Conservation (phyloP, 2,329 filamentous ascomycete genomes). For the Penicillium carneum region DNA sequence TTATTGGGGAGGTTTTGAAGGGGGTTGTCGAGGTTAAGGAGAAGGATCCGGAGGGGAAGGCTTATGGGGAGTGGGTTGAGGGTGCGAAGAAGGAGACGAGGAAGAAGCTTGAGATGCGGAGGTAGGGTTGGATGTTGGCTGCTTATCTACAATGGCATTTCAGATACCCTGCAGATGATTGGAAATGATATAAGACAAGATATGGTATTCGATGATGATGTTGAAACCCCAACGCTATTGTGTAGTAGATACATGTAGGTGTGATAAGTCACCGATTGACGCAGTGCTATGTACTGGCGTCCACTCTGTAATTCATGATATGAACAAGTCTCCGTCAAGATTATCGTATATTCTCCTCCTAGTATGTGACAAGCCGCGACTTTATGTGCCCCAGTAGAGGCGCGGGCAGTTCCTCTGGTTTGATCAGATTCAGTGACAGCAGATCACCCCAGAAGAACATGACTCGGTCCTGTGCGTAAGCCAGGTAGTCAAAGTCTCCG, state of each 20-base stretch:
- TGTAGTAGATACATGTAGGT: slow-evolving; percentile 19
- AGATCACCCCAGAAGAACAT: slow-evolving; percentile 96
- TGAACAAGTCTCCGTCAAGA: slow-evolving; percentile 8
- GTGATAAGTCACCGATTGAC: slow-evolving; percentile 19
- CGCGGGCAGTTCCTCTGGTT: slow-evolving; percentile 76
- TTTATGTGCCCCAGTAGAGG: slow-evolving; percentile 71
- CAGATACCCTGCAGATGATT: slow-evolving; percentile 29
- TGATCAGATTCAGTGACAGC: slow-evolving; percentile 76
- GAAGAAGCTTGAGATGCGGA: slow-evolving; percentile 49
- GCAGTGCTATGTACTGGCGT: slow-evolving; percentile 29
- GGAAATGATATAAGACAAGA: slow-evolving; percentile 10
- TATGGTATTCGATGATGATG: slow-evolving; percentile 22
- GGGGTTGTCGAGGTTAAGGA: slow-evolving; percentile 78
- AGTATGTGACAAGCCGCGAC: slow-evolving; percentile 67
- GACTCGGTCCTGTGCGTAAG: slow-evolving; percentile 87
- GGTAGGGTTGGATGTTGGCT: slow-evolving; percentile 14
- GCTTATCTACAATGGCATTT: slow-evolving; percentile 18
- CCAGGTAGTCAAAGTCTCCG: slow-evolving; percentile 90
- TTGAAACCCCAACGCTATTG: slow-evolving; percentile 22
- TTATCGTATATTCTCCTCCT: slow-evolving; percentile 23
- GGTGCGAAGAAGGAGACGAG: slow-evolving; percentile 61
- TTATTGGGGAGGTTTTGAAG: slow-evolving; percentile 88
- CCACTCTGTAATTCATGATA: slow-evolving; percentile 27
- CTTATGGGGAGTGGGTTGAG: slow-evolving; percentile 82
- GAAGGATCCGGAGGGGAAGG: slow-evolving; percentile 62